Percentiles rank a stretch among this genome's conserved stretches.
These are phyloP conservation scores for Nematocida ironsii DNA, from an alignment of 371 early-diverging fungal genomes.

Conservation along the genomic window DNA sequence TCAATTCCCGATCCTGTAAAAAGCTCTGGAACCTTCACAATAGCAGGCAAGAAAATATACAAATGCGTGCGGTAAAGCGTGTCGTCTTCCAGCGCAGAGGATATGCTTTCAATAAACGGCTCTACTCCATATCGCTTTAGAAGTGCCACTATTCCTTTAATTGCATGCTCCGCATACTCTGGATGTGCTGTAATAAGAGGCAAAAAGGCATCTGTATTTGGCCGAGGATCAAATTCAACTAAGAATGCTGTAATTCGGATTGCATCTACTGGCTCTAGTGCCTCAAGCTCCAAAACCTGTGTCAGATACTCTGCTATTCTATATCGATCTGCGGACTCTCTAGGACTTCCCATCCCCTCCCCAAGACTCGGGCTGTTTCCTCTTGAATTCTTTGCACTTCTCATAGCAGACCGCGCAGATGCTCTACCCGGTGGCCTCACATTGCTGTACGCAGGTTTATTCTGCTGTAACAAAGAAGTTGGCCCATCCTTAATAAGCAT, in stretches of 20 bases:
- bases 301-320: conserved; percentile 17
- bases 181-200: conserved; percentile 53
- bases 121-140: conserved; percentile 27
- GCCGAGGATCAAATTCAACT: background rate
- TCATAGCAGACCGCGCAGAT: background rate
- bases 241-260: conserved; percentile 38
- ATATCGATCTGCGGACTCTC: background rate
- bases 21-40: conserved; percentile 27
- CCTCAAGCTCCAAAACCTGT: conserved; percentile 34
- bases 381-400: background rate
- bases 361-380: background rate
- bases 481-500: conserved; percentile 8
- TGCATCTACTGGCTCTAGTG: conserved; percentile 47
- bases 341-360: background rate
- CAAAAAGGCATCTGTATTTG: conserved; percentile 21
- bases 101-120: conserved; percentile 33
- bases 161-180: conserved; percentile 50
- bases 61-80: conserved; percentile 54
- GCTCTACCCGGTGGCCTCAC: background rate
- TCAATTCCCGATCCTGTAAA: conserved; percentile 40
- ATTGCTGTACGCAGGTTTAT: no score
- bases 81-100: conserved; percentile 51
- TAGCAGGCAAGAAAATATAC: conserved; percentile 45
- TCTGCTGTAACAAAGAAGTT: background rate
- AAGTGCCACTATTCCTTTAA: conserved; percentile 28